Evolutionary conservation across 352 stramenopile species (phyloP).

Genomic region (Globisporangium alternatum): DNA sequence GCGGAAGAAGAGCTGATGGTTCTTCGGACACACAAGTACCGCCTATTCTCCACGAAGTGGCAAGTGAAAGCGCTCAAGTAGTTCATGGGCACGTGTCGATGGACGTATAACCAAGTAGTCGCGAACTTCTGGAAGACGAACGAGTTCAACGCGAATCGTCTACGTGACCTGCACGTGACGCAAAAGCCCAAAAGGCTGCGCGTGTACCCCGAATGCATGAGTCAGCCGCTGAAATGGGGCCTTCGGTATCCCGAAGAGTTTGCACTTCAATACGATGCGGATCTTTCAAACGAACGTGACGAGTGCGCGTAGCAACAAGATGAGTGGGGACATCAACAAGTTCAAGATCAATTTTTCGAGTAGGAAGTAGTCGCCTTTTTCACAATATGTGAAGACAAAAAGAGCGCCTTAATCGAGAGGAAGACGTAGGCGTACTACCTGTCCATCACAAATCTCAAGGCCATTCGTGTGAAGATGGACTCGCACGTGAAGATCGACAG

Average conservation of each 20-base stretch:
- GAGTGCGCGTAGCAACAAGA: background rate
- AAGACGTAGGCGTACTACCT: background rate
- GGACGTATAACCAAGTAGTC: background rate
- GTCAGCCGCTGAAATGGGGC: background rate
- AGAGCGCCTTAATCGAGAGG: background rate
- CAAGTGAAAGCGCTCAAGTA: background rate
- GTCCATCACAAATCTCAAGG: background rate
- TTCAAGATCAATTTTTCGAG: background rate
- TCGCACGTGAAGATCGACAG: background rate
- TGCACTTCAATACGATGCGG: background rate
- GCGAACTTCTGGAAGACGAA: background rate
- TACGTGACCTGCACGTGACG: background rate
- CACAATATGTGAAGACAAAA: background rate
- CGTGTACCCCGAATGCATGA: background rate
- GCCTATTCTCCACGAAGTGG: background rate
- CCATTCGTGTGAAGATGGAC: background rate
- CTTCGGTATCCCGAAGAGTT: background rate
- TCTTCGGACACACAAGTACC: background rate
- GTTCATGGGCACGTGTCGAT: background rate
- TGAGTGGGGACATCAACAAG: background rate
- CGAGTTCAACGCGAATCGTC: background rate
- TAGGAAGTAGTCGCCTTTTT: background rate
- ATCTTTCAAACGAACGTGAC: background rate
- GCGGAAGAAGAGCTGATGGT: background rate
- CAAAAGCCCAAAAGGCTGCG: background rate